phyloP scores from a whole-genome alignment of 352 stramenopile species.

The Pythium aristosporum region DNA sequence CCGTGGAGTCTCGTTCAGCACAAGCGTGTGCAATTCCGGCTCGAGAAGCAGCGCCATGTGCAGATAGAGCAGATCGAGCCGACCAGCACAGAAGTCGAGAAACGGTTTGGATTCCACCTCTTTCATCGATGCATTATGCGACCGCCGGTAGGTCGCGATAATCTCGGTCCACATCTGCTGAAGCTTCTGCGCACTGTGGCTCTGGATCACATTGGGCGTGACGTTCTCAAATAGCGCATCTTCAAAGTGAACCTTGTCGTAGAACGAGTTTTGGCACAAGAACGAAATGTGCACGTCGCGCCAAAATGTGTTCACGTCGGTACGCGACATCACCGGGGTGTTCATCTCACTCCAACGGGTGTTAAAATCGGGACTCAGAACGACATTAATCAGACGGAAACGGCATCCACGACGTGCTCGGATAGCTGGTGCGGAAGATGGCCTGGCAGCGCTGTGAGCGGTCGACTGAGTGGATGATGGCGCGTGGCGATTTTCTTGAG shows the following conservation, averaged over 20 bases:
- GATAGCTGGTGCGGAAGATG: not conserved
- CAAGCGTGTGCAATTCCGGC: slow-evolving; percentile 43
- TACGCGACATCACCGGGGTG: slow-evolving; percentile 1
- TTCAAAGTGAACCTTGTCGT: slow-evolving; percentile 61
- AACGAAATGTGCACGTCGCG: slow-evolving; percentile 59
- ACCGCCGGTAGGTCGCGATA: slow-evolving; percentile 46
- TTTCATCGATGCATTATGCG: slow-evolving; percentile 31
- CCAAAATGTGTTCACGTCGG: slow-evolving; percentile 52
- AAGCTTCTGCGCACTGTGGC: slow-evolving; percentile 45
- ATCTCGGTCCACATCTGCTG: slow-evolving; percentile 70
- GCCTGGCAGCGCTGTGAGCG: not conserved
- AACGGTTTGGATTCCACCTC: slow-evolving; percentile 30
- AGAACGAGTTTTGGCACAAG: slow-evolving; percentile 40
- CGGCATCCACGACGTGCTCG: slow-evolving; percentile 54
- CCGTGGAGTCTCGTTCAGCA: slow-evolving; percentile 33
- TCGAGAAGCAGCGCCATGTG: slow-evolving; percentile 65
- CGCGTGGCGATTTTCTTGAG: not conserved
- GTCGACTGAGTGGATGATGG: not conserved
- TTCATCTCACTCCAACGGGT: slow-evolving; percentile 54
- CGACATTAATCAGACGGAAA: slow-evolving; percentile 70
- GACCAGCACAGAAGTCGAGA: slow-evolving; percentile 54
- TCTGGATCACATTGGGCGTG: slow-evolving; percentile 41
- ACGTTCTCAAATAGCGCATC: slow-evolving; percentile 61
- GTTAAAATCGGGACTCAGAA: slow-evolving; percentile 59
- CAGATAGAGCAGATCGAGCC: slow-evolving; percentile 66